Conservation (phyloP, 305 asterid genomes). For the Fraxinus velutina region DNA sequence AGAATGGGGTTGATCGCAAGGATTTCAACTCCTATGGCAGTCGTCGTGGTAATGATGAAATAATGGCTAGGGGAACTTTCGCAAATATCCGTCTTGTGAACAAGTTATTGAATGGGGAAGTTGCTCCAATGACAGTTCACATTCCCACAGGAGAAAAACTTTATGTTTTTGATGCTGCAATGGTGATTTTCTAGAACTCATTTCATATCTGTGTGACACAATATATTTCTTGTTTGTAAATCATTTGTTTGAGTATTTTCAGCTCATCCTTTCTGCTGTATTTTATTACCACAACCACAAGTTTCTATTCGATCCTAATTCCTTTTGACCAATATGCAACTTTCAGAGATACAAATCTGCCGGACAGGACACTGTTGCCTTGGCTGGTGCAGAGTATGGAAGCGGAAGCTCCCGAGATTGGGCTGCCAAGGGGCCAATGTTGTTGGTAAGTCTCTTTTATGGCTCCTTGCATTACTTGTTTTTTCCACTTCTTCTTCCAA, state of each 20-base stretch:
- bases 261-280: background rate
- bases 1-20: constrained; percentile 73
- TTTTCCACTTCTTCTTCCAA: background rate
- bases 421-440: constrained; percentile 98
- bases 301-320: background rate
- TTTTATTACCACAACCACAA: background rate
- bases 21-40: constrained; percentile 95
- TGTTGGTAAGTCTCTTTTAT: constrained; percentile 51
- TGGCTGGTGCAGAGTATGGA: constrained; percentile 99
- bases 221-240: background rate
- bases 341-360: constrained; percentile 76
- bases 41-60: constrained; percentile 95
- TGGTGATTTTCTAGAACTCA: constrained; percentile 39
- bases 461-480: background rate
- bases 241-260: background rate
- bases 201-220: background rate
- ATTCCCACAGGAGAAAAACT: constrained; percentile 84
- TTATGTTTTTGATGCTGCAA: constrained; percentile 79
- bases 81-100: constrained; percentile 90
- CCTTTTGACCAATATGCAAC: constrained; percentile 18
- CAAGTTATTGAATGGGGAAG: constrained; percentile 88
- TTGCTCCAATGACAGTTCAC: constrained; percentile 86
- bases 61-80: constrained; percentile 95
- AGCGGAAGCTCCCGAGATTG: constrained; percentile 98
- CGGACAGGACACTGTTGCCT: constrained; percentile 70